phyloP scores from a whole-genome alignment of 345 rosid species.

The Theobroma cacao region DNA sequence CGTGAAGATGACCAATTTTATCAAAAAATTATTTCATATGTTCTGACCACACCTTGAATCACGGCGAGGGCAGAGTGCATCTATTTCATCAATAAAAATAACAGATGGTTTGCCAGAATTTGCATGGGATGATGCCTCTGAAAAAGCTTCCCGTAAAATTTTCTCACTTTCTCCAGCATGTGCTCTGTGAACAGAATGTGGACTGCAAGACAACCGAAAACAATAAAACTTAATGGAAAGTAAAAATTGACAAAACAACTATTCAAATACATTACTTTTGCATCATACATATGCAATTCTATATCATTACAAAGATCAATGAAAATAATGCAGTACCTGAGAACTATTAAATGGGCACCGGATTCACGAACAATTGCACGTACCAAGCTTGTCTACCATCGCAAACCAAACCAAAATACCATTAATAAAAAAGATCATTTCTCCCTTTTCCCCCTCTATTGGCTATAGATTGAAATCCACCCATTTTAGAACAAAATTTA shows the following conservation, averaged over 20 bases:
- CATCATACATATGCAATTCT: background rate
- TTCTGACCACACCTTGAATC: conserved; percentile 49
- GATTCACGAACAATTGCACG: conserved; percentile 87
- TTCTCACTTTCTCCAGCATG: conserved; percentile 91
- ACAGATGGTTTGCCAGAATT: conserved; percentile 66
- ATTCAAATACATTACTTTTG: background rate
- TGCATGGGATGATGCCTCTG: conserved; percentile 67
- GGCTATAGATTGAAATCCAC: background rate
- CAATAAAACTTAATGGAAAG: background rate
- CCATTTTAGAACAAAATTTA: background rate
- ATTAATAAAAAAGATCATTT: background rate
- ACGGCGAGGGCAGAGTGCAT: conserved; percentile 83
- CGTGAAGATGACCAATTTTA: background rate
- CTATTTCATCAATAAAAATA: conserved; percentile 87
- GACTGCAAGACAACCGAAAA: conserved; percentile 41
- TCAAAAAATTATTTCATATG: background rate
- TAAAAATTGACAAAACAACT: background rate
- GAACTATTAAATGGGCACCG: conserved; percentile 66
- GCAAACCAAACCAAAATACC: conserved; percentile 9
- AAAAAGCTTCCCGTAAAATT: conserved; percentile 72
- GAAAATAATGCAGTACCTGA: conserved; percentile 50
- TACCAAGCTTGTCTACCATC: conserved; percentile 78
- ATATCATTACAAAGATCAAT: background rate
- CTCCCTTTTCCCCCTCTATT: background rate
- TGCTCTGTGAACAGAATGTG: conserved; percentile 73